phyloP scores from a whole-genome alignment of 345 rosid species.

The Eucalyptus brandiana region DNA sequence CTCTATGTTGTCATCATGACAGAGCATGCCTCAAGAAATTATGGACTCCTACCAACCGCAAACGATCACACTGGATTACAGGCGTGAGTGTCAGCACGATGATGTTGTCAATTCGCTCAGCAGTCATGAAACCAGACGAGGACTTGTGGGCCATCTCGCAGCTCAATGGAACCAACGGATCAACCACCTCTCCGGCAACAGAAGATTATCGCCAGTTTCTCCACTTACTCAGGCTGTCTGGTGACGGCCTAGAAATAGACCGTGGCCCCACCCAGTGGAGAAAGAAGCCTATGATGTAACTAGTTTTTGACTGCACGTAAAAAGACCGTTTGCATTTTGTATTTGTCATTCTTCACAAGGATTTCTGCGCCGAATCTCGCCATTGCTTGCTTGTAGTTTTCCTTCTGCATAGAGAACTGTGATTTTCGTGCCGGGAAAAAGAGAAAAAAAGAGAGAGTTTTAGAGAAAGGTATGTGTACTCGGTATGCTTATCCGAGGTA shows the following conservation, averaged over 20 bases:
- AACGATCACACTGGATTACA: conserved; percentile 71
- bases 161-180: conserved; percentile 45
- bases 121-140: conserved; percentile 24
- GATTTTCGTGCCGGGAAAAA: not conserved
- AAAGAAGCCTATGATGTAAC: conserved; percentile 40
- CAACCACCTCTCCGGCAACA: conserved; percentile 9
- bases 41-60: conserved; percentile 74
- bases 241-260: conserved; percentile 71
- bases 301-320: not conserved
- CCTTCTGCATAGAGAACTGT: not conserved
- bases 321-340: not conserved
- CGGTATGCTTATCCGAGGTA: not conserved
- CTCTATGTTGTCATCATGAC: conserved; percentile 1
- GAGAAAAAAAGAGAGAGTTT: too few relatives aligned
- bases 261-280: conserved; percentile 81
- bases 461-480: not conserved
- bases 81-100: conserved; percentile 86
- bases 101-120: conserved; percentile 79
- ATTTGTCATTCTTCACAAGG: not conserved
- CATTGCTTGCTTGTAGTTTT: too few relatives aligned
- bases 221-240: conserved; percentile 66
- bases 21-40: conserved; percentile 93
- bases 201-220: conserved; percentile 26
- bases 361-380: not conserved
- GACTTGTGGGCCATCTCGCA: conserved; percentile 4